A percentile compares a stretch with the other conserved stretches of the same genome.
These are phyloP conservation scores for Leishmania braziliensis DNA, from an alignment of 208 protist genomes.

Conservation along the genomic window DNA sequence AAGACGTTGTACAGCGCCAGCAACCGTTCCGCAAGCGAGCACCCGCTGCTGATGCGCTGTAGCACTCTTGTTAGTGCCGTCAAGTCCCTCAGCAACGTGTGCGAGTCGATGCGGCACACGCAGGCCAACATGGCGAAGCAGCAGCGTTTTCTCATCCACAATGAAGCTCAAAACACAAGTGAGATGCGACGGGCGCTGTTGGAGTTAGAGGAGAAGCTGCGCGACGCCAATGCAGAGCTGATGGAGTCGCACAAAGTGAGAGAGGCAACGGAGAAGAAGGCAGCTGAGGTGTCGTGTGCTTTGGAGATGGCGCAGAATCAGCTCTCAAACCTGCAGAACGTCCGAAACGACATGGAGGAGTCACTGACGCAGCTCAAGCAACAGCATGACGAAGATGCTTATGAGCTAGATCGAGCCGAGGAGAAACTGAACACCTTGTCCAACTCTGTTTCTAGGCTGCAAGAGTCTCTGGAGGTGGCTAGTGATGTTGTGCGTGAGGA, in stretches of 20 bases:
- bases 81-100: constrained; percentile 27
- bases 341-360: constrained; percentile 7
- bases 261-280: constrained; percentile 1
- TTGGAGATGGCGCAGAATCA: constrained; percentile 3
- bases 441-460: neutral
- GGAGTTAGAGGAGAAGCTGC: constrained; percentile 30
- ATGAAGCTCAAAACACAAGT: constrained; percentile 29
- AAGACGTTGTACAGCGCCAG: neutral
- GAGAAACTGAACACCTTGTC: constrained; percentile 2
- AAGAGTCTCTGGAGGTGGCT: constrained; percentile 7
- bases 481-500: neutral
- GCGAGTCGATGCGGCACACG: constrained; percentile 22
- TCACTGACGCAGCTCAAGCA: constrained; percentile 10
- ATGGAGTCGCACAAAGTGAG: constrained; percentile 8
- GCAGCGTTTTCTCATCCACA: constrained; percentile 45
- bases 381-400: constrained; percentile 6
- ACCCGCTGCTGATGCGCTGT: constrained; percentile 20
- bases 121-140: constrained; percentile 29
- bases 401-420: neutral
- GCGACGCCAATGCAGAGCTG: neutral
- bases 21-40: neutral
- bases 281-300: neutral
- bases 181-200: constrained; percentile 27
- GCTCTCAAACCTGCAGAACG: neutral
- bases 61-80: constrained; percentile 30